phyloP scores from a whole-genome alignment of 352 stramenopile species.

The Saprolegnia diclina region DNA sequence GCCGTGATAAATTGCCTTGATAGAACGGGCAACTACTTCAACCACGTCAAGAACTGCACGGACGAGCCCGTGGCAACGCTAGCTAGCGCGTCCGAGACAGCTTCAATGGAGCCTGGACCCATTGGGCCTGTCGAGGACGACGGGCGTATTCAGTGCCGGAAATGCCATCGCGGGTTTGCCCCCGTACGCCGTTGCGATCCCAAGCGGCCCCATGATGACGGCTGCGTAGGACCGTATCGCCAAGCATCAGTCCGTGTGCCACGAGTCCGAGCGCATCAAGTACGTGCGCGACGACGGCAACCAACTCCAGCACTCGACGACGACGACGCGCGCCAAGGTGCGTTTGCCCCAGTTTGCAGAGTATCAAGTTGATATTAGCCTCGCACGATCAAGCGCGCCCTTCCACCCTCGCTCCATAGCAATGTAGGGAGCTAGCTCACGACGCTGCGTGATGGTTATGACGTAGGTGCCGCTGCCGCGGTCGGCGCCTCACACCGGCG shows the following conservation, averaged over 20 bases:
- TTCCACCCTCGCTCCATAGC: background rate
- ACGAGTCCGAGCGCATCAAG: constrained; percentile 9
- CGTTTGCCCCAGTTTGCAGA: too few species aligned
- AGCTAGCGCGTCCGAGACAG: constrained; percentile 32
- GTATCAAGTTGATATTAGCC: background rate
- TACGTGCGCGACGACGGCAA: background rate
- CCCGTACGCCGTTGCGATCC: constrained; percentile 25
- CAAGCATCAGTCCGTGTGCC: constrained; percentile 66
- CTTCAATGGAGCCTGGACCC: background rate
- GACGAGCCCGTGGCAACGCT: constrained; percentile 11
- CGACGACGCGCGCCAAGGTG: constrained; percentile 1
- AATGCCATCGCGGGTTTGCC: constrained; percentile 49
- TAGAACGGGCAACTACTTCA: constrained; percentile 17
- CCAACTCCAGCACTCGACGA: background rate
- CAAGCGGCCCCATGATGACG: background rate
- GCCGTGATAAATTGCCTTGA: too few species aligned
- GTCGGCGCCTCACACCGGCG: background rate
- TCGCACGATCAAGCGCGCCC: background rate
- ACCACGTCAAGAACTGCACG: constrained; percentile 4
- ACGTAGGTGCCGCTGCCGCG: background rate
- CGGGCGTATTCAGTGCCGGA: constrained; percentile 50
- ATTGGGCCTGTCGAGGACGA: constrained; percentile 34
- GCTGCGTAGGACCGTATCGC: constrained; percentile 43
- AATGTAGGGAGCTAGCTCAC: background rate
- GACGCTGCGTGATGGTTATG: background rate